Evolutionary conservation across 208 protist genomes (phyloP).

Genomic region (Sergeia podlipaevii): DNA sequence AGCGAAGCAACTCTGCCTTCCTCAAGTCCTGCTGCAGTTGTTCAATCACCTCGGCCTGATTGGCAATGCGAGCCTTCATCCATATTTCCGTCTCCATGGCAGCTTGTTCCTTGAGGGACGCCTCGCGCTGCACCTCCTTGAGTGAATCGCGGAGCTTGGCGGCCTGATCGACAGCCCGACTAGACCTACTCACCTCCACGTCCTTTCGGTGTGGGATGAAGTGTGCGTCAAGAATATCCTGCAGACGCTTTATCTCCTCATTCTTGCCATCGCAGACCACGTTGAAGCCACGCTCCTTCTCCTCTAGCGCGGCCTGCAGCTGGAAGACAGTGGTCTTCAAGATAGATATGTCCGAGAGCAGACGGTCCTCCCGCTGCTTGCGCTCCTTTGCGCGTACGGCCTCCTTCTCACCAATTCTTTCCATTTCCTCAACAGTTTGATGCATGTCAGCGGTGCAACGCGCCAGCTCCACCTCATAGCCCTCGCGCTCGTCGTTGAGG

Average conservation of each 20-base stretch:
- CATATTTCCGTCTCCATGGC: constrained; percentile 63
- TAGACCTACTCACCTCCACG: constrained; percentile 24
- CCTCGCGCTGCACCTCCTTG: constrained; percentile 30
- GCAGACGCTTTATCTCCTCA: constrained; percentile 58
- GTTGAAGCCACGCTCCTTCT: constrained; percentile 23
- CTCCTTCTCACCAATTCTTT: constrained; percentile 12
- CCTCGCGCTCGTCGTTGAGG: constrained; percentile 41
- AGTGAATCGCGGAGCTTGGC: constrained; percentile 42
- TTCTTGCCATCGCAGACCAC: constrained; percentile 25
- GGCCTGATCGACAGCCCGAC: constrained; percentile 12
- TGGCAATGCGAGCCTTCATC: constrained; percentile 63
- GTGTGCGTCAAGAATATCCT: constrained; percentile 61
- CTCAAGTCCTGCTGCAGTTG: constrained; percentile 56
- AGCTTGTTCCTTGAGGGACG: constrained; percentile 34
- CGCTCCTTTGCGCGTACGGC: constrained; percentile 9
- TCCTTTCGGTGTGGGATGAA: constrained; percentile 75
- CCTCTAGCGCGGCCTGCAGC: constrained; percentile 21
- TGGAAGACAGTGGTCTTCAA: constrained; percentile 33
- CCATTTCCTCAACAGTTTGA: constrained; percentile 31
- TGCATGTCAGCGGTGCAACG: constrained; percentile 19
- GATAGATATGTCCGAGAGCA: constrained; percentile 43
- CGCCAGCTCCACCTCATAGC: constrained; percentile 31
- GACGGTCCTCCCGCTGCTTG: constrained; percentile 21
- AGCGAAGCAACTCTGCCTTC: constrained; percentile 23
- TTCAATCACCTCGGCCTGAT: constrained; percentile 74